Base-by-base conservation (phyloP, 371 early-diverging fungal genomes). In the Rhizopus arrhizus region DNA sequence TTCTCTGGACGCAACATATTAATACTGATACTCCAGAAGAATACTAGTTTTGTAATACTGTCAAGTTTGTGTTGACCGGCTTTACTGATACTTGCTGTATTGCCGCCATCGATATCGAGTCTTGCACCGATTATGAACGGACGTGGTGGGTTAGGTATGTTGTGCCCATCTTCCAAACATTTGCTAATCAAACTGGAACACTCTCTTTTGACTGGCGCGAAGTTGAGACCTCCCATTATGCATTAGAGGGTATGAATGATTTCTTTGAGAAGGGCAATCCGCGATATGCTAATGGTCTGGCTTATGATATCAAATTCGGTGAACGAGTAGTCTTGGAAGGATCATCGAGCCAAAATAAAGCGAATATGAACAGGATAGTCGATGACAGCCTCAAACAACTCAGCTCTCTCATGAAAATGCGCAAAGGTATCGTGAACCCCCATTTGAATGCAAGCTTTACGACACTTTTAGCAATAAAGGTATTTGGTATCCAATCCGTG, bases 331-430 rank as follows among this genome's bases (percentile, higher is more conserved):
- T 53, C 9, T 51, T 63, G 31, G 63, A 63, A 53, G 63, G 52
- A 11, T 63, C 49, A 7, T 63, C 41, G 1, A 53, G 58, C 4
- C 58, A 63, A 42, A 33, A 48, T 40, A 53, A 53, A 12, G 58
- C 29, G n/a, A 53, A 38, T 33, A 38, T 47, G 47, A 12, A 49
- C 35, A 63, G 57, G 53, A 58, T 57, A 32, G 45, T 63, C 32
- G 63, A 63, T 33, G 63, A 53, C 22, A 53, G 54, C 29, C 15
- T 45, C n/a, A 58, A 63, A 36, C 46, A 58, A 53, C n/a, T 63
- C 43, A 38, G 46, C 28, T 42, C 29, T 12, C 51, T 53, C 53
- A 52, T 63, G 28, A 12, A 13, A 13, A 63, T 58, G 63, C 31
- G 58, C 3, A 63, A 63, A 50, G 53, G 48, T 4, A 58, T 58